Base-by-base conservation (phyloP, 2,329 filamentous ascomycete genomes). In the Colletotrichum coccodes region DNA sequence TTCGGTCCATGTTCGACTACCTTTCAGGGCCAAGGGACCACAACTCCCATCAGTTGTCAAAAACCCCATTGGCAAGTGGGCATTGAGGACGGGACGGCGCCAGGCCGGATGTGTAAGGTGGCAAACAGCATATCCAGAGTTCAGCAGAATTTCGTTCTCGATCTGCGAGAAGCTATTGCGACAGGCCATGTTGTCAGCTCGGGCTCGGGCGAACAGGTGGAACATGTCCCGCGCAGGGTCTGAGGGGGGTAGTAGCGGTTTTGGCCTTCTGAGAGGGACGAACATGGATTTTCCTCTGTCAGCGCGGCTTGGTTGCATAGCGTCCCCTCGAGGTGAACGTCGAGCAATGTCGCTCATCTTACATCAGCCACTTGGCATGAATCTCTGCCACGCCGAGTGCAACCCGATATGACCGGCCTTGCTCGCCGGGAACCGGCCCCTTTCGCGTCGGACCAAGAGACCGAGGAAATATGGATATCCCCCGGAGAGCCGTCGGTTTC, bases 211-310 rank as follows among this genome's bases (percentile, higher is more conserved):
- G 47, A 64, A 64, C 53, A 32, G 21, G 64, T 53, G 64, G 56
- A 60, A 44, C 44, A 52, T 3, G 18, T 49, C 36, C 59, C 21
- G 21, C 50, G 21, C 50, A 63, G 26, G 36, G 53, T 46, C 23
- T 57, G 38, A 57, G 50, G 60, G n/a, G 63, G 65, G 53, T 68
- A 68, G 28, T 54, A 65, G 42, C 65, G 61, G 65, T 54, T 68
- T 65, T 68, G 54, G 47, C 49, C 34, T 50, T 18, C 16, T 21
- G 53, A 12, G 34, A 18, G 46, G 6, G n/a, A n/a, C n/a, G n/a
- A n/a, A n/a, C n/a, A n/a, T n/a, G n/a, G n/a, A n/a, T n/a, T n/a
- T n/a, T n/a, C n/a, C n/a, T n/a, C n/a, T n/a, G n/a, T n/a, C n/a
- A n/a, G n/a, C n/a, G n/a, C 26, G 14, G 7, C 34, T 36, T 36